Base-by-base conservation (phyloP, 2,329 filamentous ascomycete species). In the Cyphellophora attinorum region DNA sequence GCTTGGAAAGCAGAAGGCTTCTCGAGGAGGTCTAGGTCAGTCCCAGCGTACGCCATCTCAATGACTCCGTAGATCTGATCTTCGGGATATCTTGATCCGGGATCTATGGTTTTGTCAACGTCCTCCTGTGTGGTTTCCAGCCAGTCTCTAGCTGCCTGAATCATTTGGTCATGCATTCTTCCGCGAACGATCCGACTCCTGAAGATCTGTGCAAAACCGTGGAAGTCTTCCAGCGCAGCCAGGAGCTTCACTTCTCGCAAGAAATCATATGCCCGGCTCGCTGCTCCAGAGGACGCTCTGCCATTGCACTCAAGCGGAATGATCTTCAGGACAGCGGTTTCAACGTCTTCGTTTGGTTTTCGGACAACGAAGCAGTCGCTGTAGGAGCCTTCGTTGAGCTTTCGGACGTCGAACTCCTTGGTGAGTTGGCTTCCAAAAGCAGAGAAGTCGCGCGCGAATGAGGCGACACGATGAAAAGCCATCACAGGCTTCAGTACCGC, bases 301-400 rank as follows among this genome's bases (percentile, higher is more conserved):
- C 4, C 14, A n/a, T 16, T 13, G 3, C 16, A 19, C 8, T 31
- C 14, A 10, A 70, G 49, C 5, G 66, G 64, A 12, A 70, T 64
- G 11, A 69, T 53, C 41, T 69, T 69, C 45, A 67, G 61, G 5
- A 69, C 63, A 17, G 37, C 31, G n/a, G 42, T 15, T 25, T 38
- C 44, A 37, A 60, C 35, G 55, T 49, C 48, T 50, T 63, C 33
- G 42, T 61, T 44, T 44, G 29, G 4, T 18, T 41, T 35, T 35
- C 64, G 40, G 15, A 79, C 56, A 10, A 74, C 71, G 51, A 78
- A 79, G 3, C 81, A 76, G 49, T 79, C 75, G 35, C 73, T 74
- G 48, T 76, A 81, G 1, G 74, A 77, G 2, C 76, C 76, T 52
- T 81, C 76, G 6, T 74, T 75, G 21, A 81, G 69, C 46, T 81